Percentiles rank a stretch among this genome's conserved stretches.
Evolutionary conservation across 352 stramenopile species (phyloP).

Genomic region (Blastocystis sp.): DNA sequence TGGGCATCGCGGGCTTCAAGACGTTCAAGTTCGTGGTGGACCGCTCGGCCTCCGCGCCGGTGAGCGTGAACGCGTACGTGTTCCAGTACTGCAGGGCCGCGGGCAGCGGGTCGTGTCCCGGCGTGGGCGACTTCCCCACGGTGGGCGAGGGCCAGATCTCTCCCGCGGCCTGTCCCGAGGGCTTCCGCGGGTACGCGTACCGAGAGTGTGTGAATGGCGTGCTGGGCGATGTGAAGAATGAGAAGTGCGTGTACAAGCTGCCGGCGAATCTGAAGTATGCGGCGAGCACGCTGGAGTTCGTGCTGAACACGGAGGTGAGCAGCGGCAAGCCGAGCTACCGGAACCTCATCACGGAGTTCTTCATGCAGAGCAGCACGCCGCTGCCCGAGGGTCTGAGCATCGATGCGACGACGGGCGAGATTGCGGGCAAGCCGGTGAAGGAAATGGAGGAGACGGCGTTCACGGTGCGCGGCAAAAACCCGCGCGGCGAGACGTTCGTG

Average conservation of each 20-base stretch:
- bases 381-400: conserved; percentile 3
- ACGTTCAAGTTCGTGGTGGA: background rate
- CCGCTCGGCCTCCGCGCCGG: background rate
- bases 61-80: background rate
- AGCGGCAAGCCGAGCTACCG: background rate
- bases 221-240: conserved; percentile 14
- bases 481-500: background rate
- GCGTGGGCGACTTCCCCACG: background rate
- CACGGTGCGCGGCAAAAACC: conserved; percentile 8
- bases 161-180: conserved; percentile 15
- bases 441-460: background rate
- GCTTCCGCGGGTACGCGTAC: conserved; percentile 12
- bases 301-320: conserved; percentile 12
- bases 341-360: conserved; percentile 30
- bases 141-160: conserved; percentile 32
- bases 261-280: background rate
- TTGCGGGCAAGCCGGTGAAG: background rate
- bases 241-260: background rate
- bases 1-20: background rate
- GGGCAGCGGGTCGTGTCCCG: background rate
- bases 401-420: conserved; percentile 22
- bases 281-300: background rate
- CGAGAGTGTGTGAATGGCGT: background rate
- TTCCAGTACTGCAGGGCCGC: conserved; percentile 24
- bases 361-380: background rate